These are phyloP conservation scores for Spizellomyces sp. DNA, from an alignment of 192 early-diverging fungal species.

Conservation along the genomic window DNA sequence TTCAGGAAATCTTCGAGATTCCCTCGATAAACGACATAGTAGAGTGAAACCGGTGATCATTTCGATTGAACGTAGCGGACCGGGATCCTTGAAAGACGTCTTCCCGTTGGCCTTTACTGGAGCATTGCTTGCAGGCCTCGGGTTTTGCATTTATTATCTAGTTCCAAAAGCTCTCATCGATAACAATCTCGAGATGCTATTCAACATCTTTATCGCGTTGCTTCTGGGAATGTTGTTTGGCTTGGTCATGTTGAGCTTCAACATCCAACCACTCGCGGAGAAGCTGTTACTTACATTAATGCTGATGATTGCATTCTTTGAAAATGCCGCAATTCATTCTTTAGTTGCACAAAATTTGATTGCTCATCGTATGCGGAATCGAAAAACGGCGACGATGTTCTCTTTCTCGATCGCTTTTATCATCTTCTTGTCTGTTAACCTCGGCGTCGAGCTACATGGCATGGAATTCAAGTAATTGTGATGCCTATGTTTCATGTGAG, in stretches of 20 bases:
- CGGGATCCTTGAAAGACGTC: conserved; percentile 12
- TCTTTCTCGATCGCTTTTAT: conserved; percentile 31
- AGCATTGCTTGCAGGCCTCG: conserved; percentile 11
- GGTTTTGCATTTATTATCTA: conserved; percentile 32
- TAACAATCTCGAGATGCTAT: conserved; percentile 28
- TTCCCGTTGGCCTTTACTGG: conserved; percentile 12
- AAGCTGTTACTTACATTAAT: conserved; percentile 2
- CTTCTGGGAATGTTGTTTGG: conserved; percentile 32
- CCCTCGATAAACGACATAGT: conserved; percentile 27
- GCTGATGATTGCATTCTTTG: conserved; percentile 24
- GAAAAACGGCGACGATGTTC: conserved; percentile 35
- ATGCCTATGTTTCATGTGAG: not conserved
- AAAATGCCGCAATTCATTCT: conserved; percentile 18
- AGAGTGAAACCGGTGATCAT: conserved; percentile 24
- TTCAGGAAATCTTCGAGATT: conserved; percentile 25
- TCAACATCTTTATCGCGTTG: conserved; percentile 35
- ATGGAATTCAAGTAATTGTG: conserved; percentile 27
- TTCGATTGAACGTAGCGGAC: conserved; percentile 31
- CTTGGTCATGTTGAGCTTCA: conserved; percentile 27
- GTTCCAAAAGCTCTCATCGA: conserved; percentile 28
- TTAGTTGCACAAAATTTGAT: conserved; percentile 32
- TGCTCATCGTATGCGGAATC: conserved; percentile 32
- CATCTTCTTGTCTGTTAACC: conserved; percentile 32
- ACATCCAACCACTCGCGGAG: conserved; percentile 30
- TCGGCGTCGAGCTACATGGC: conserved; percentile 16